Evolutionary conservation across 2,329 filamentous ascomycete genomes (phyloP).

Genomic region (Nakataea oryzae): DNA sequence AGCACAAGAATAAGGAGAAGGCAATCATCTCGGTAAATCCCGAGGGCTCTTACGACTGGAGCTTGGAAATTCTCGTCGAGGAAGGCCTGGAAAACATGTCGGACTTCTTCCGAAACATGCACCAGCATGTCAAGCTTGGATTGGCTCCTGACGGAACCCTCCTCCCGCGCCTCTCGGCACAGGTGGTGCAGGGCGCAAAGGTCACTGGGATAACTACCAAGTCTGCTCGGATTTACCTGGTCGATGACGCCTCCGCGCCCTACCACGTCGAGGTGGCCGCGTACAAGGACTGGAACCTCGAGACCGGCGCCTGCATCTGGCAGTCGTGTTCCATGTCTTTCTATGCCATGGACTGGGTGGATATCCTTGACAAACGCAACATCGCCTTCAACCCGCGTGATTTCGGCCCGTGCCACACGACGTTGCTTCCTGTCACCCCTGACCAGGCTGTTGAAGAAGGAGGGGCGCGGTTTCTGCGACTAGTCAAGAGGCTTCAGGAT

Average conservation of each 20-base stretch:
- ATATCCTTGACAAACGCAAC: conserved; percentile 7
- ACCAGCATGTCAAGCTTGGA: conserved; percentile 13
- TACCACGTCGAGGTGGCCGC: conserved; percentile 24
- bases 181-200: conserved; percentile 19
- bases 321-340: conserved; percentile 14
- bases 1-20: conserved; percentile 10
- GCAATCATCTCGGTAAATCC: conserved; percentile 19
- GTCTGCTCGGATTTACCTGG: not conserved
- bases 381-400: conserved; percentile 7
- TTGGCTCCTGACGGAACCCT: conserved; percentile 11
- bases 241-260: conserved; percentile 5
- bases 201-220: not conserved
- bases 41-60: conserved; percentile 25
- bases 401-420: conserved; percentile 4
- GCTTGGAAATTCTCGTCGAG: conserved; percentile 18
- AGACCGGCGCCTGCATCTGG: not conserved
- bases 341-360: conserved; percentile 19
- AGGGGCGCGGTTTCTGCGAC: not conserved
- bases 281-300: conserved; percentile 19
- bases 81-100: conserved; percentile 9
- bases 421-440: conserved; percentile 5
- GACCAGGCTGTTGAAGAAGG: not conserved
- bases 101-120: conserved; percentile 12
- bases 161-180: conserved; percentile 14
- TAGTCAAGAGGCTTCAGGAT: not conserved